Base-by-base conservation (phyloP, 1,139 yeast genomes). In the Protomyces pachydermus region DNA sequence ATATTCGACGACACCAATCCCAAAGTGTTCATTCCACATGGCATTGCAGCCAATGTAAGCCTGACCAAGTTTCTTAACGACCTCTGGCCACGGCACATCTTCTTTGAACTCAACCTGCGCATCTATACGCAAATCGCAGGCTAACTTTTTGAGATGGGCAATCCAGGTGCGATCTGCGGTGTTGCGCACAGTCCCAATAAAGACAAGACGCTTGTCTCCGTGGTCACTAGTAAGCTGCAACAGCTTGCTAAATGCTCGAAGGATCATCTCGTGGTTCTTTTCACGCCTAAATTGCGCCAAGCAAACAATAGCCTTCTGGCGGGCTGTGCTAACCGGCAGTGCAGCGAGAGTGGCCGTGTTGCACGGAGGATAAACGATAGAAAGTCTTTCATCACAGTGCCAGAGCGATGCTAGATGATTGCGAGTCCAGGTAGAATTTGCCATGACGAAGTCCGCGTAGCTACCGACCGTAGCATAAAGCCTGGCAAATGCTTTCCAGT, bases 11-110 rank as follows among this genome's bases (percentile, higher is more conserved):
- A 93, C 95, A 1, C 97, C 95, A 72, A 95, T 95, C 20, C 99
- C 99, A 74, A 95, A 95, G 77, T 95, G 99, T 77, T 95, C 99
- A 75, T 95, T 93, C 98, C 98, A 95, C 99, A 95, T 95, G 34
- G 97, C 93, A 72, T 95, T 91, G 56, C 93, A 79, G 2, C 98
- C 98, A 70, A 83, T 85, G 48, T 85, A 83, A 1, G 91, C 83
- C 8, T 75, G 76, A n/a, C 79, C 72, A 54, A 95, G 78, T 68
- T 82, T 81, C 39, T 75, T 72, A 54, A 82, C 78, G 20, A 95
- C 85, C 34, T 80, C 81, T 1, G 78, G 80, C 77, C 90, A 89
- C 4, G 90, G 81, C 51, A 93, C 87, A 74, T 93, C 96, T 6
- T 88, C 81, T 2, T 85, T 80, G 70, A 93, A 88, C 58, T 84